Percentiles rank a stretch among this genome's conserved stretches.
These are phyloP conservation scores for Suillus americanus DNA, from an alignment of 768 basidiomycete species.

Conservation along the genomic window DNA sequence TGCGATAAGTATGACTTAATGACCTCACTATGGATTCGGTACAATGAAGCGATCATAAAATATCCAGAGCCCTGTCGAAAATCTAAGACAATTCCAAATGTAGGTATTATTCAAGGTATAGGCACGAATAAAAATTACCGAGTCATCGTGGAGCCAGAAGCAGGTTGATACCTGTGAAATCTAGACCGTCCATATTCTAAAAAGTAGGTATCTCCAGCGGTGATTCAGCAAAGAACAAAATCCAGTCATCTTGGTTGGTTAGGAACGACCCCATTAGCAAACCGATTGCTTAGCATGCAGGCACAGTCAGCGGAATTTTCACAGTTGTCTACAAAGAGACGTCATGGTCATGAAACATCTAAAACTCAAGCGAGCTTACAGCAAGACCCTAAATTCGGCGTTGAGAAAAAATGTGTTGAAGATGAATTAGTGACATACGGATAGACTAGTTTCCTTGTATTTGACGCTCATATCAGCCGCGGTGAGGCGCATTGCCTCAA, in stretches of 20 bases:
- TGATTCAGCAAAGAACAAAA: background rate
- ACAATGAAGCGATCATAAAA: background rate
- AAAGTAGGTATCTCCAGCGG: background rate
- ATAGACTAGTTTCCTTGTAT: slow-evolving; percentile 94
- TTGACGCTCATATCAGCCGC: slow-evolving; percentile 94
- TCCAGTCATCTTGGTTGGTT: background rate
- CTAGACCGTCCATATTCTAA: background rate
- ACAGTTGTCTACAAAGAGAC: slow-evolving; percentile 56
- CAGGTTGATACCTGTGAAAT: background rate
- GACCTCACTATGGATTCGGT: background rate
- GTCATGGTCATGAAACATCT: slow-evolving; percentile 12
- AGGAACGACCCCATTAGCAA: background rate
- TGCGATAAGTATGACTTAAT: background rate
- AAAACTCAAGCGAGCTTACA: slow-evolving; percentile 34
- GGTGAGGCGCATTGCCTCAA: slow-evolving; percentile 91
- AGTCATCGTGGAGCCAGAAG: background rate
- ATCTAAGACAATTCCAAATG: background rate
- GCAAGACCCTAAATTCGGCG: slow-evolving; percentile 49
- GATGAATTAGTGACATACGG: slow-evolving; percentile 46
- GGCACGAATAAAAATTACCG: background rate
- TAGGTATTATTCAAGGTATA: background rate
- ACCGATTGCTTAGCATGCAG: slow-evolving; percentile 58
- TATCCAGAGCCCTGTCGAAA: background rate
- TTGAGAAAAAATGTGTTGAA: background rate
- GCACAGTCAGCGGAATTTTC: slow-evolving; percentile 81